Evolutionary conservation across 148 eudicot species (phyloP), one percentile per base, ranked within the genome.

Genomic region (Rhododendron ferrugineum): DNA sequence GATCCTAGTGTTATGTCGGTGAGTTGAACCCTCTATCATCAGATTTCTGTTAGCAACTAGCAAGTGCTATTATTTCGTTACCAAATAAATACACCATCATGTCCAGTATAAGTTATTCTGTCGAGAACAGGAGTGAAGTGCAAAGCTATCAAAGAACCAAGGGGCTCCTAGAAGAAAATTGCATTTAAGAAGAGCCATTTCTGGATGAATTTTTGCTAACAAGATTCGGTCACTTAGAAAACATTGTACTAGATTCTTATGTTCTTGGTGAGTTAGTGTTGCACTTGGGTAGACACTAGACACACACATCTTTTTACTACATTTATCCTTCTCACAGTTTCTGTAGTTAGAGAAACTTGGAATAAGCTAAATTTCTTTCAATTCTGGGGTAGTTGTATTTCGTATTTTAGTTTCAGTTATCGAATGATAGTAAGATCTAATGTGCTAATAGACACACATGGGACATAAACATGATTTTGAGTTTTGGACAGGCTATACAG

Each of bases 1-100:
- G 94, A 89, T 73, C 52, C 87, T 81, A 91, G 91, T 84, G 89
- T 87, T 86, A 82, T 86, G 87, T 81, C 78, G 40, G 93, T 91
- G 32, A 93, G 98, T 90, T 85, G 47, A 73, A 49, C 36, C 37
- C 47, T 54, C 16, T 47, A 16, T 47, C 8, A 6, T 28, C n/a
- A 36, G 3, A 13, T 20, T 20, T 79, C 73, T 15, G 73, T 20
- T 52, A 20, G 11, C 10, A 36, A 11, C 11, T 37, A 20, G 11
- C 10, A 36, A 11, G 36, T 44, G 44, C 49, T 9, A 22, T 83
- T 72, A 36, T 36, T 1, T 70, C 1, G 46, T 28, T 10, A 26
- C 72, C 36, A 4, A 26, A 62, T 9, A 30, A n/a, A 23, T 79
- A 52, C 40, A 49, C 22, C 75, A 49, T 66, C 76, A 0, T 13